Conservation (phyloP, 768 basidiomycete species). For the Mycena haematopus region DNA sequence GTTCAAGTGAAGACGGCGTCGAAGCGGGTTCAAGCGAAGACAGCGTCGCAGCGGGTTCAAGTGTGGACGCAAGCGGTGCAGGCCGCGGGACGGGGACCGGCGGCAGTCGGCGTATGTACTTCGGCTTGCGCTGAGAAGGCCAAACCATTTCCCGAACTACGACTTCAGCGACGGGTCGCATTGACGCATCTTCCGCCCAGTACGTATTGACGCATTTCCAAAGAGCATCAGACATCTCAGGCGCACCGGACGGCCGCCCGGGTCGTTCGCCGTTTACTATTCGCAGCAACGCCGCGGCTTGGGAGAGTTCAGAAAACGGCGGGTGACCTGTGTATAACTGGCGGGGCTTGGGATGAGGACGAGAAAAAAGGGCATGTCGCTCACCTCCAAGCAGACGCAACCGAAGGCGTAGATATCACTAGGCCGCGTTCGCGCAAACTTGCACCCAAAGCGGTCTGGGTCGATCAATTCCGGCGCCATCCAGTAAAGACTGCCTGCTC, state of each 20-base stretch:
- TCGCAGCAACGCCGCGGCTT: constrained; percentile 10
- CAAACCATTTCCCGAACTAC: constrained; percentile 4
- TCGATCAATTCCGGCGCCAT: constrained; percentile 45
- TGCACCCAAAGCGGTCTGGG: constrained; percentile 36
- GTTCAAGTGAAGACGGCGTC: background rate
- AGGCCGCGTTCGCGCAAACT: constrained; percentile 34
- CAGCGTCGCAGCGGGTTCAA: background rate
- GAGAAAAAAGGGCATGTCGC: background rate
- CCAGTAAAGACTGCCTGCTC: constrained; percentile 39
- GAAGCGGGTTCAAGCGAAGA: constrained; percentile 1
- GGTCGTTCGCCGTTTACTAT: constrained; percentile 12
- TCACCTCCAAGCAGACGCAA: constrained; percentile 41
- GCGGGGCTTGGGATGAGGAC: background rate
- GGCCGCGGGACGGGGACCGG: background rate
- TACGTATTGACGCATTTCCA: constrained; percentile 5
- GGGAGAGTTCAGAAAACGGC: constrained; percentile 8
- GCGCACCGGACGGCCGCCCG: background rate
- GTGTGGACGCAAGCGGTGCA: background rate
- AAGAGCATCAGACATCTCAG: constrained; percentile 3
- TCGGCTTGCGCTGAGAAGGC: background rate
- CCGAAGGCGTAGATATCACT: constrained; percentile 44
- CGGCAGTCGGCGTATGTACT: background rate
- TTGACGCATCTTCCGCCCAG: constrained; percentile 1
- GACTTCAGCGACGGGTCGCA: background rate
- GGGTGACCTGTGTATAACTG: constrained; percentile 20